These are phyloP conservation scores for Leishmania arabica DNA, from an alignment of 208 protist species.

Conservation along the genomic window DNA sequence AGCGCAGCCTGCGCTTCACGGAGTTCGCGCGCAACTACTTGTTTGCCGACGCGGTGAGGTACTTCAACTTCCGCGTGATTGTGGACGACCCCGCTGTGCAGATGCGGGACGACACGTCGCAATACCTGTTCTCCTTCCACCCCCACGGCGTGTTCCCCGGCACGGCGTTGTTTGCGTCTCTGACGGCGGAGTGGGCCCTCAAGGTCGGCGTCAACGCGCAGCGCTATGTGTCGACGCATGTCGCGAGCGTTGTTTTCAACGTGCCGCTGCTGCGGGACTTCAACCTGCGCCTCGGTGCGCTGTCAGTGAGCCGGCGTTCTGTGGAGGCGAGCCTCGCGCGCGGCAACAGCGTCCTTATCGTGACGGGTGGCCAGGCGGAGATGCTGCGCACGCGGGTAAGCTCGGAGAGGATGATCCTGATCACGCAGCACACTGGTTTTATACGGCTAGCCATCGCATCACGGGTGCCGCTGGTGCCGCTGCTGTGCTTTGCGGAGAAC, in stretches of 20 bases:
- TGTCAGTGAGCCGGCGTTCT: conserved; percentile 55
- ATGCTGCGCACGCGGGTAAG: conserved; percentile 70
- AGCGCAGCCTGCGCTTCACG: conserved; percentile 51
- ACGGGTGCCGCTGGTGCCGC: conserved; percentile 73
- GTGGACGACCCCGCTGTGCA: conserved; percentile 59
- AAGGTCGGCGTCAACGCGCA: conserved; percentile 56
- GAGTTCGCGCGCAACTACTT: conserved; percentile 60
- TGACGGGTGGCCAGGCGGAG: conserved; percentile 89
- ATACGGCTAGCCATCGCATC: conserved; percentile 66
- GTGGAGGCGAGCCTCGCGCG: conserved; percentile 56
- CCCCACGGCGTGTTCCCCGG: conserved; percentile 85
- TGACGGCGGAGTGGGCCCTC: conserved; percentile 60
- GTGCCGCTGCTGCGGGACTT: conserved; percentile 76
- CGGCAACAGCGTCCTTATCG: conserved; percentile 79
- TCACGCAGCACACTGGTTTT: conserved; percentile 86
- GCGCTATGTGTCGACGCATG: conserved; percentile 61
- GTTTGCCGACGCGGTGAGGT: conserved; percentile 58
- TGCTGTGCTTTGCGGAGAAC: conserved; percentile 85
- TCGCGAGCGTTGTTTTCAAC: conserved; percentile 79
- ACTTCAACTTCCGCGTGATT: conserved; percentile 75
- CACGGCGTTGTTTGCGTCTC: conserved; percentile 57
- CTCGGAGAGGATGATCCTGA: conserved; percentile 50
- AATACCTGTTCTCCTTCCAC: conserved; percentile 85
- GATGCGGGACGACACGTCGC: conserved; percentile 45
- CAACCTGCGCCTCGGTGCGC: conserved; percentile 59